Evolutionary conservation across 2,329 filamentous ascomycete genomes (phyloP).

Genomic region (Fonsecaea nubica): DNA sequence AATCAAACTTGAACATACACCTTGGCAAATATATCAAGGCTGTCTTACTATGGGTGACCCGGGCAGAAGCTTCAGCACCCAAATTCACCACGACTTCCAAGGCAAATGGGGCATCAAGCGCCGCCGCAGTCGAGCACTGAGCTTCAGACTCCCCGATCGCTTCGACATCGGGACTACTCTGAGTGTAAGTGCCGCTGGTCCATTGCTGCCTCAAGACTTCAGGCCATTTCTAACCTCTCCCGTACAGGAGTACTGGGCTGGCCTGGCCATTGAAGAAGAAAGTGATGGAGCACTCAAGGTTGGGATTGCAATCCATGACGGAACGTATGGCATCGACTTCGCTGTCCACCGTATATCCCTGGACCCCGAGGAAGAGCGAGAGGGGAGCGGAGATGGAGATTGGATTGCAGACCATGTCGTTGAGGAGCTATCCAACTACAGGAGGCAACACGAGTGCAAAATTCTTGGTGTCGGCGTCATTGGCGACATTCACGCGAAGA

Average conservation of each 20-base stretch:
- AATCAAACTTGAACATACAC: not conserved
- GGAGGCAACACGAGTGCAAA: constrained; percentile 59
- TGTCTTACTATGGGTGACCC: constrained; percentile 27
- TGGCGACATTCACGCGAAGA: constrained; percentile 63
- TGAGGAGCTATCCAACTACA: constrained; percentile 25
- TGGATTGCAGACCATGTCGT: constrained; percentile 35
- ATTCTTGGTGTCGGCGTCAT: constrained; percentile 77
- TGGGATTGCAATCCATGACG: constrained; percentile 38
- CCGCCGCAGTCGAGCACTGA: constrained; percentile 30
- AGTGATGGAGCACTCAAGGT: constrained; percentile 28
- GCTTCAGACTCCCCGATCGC: constrained; percentile 27
- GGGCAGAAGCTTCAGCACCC: constrained; percentile 24
- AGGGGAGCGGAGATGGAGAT: constrained; percentile 21
- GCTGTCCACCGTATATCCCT: constrained; percentile 34
- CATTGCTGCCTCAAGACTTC: not conserved
- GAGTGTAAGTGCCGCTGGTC: constrained; percentile 30
- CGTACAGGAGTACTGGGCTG: constrained; percentile 37
- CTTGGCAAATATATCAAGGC: not conserved
- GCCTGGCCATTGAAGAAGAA: constrained; percentile 36
- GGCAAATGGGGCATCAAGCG: constrained; percentile 28
- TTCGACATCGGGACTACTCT: constrained; percentile 31
- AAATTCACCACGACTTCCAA: constrained; percentile 34
- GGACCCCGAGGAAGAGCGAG: constrained; percentile 28
- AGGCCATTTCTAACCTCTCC: constrained; percentile 8
- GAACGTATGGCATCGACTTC: constrained; percentile 40